These are phyloP conservation scores for Sungouiella thailandica DNA, from an alignment of 805 yeast genomes.

Conservation along the genomic window DNA sequence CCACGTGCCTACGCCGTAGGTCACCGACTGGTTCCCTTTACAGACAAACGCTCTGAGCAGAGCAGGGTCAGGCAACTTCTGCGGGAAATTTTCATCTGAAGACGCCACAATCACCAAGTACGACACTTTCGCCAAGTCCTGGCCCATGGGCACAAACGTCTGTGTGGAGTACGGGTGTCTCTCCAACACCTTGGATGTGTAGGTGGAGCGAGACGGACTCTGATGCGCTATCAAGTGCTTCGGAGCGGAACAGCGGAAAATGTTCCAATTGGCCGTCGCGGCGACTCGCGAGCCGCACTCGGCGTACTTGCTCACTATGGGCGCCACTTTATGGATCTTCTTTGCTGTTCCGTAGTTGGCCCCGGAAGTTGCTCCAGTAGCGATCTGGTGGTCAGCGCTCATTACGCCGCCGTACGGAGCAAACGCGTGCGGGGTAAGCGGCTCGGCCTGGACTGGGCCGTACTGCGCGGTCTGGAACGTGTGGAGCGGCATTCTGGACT, in stretches of 20 bases:
- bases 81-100: conserved; percentile 30
- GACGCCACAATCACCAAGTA: conserved; percentile 81
- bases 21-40: conserved; percentile 81
- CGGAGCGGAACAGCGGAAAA: conserved; percentile 79
- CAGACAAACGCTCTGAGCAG: conserved; percentile 66
- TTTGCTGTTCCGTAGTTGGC: conserved; percentile 96
- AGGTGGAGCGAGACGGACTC: conserved; percentile 17
- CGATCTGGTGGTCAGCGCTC: conserved; percentile 70
- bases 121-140: conserved; percentile 41
- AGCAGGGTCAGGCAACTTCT: conserved; percentile 55
- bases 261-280: conserved; percentile 70
- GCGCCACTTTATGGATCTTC: conserved; percentile 69
- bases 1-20: conserved; percentile 85
- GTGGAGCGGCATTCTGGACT: conserved; percentile 34
- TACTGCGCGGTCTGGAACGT: conserved; percentile 25
- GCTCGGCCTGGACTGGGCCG: conserved; percentile 40
- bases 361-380: conserved; percentile 34
- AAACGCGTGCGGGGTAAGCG: conserved; percentile 63
- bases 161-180: conserved; percentile 88
- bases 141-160: conserved; percentile 89
- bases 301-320: conserved; percentile 49
- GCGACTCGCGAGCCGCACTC: conserved; percentile 41
- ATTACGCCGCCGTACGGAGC: conserved; percentile 70
- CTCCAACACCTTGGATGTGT: conserved; percentile 68
- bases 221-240: conserved; percentile 44